Evolutionary conservation across 2,329 filamentous ascomycete genomes (phyloP).

Genomic region (Nakataea oryzae): DNA sequence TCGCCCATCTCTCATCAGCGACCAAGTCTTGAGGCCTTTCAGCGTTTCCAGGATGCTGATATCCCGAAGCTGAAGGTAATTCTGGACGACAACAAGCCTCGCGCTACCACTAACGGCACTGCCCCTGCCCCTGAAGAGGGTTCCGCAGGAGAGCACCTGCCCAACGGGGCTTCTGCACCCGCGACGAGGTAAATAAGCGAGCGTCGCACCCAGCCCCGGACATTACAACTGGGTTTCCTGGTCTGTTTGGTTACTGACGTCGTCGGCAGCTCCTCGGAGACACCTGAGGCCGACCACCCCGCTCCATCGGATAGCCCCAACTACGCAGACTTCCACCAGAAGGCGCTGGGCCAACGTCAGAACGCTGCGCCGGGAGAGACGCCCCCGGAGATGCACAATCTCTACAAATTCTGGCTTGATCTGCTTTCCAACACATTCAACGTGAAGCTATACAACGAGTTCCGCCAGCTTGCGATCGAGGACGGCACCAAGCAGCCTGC

Average conservation of each 20-base stretch:
- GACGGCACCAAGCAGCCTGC: constrained; percentile 40
- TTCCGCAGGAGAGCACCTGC: background rate
- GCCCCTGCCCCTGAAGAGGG: background rate
- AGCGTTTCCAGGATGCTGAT: constrained; percentile 17
- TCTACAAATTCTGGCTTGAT: constrained; percentile 68
- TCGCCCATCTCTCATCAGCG: constrained; percentile 24
- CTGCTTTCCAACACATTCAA: constrained; percentile 68
- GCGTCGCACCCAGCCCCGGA: too few relatives aligned
- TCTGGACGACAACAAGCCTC: background rate
- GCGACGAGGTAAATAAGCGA: constrained; percentile 4
- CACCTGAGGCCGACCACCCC: constrained; percentile 1
- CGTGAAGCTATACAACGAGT: constrained; percentile 64
- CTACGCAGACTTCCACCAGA: constrained; percentile 25
- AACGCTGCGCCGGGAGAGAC: constrained; percentile 21
- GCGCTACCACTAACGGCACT: background rate
- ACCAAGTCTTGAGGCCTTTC: constrained; percentile 18
- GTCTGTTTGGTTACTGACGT: constrained; percentile 1
- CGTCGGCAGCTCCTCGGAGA: constrained; percentile 4
- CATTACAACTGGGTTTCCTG: background rate
- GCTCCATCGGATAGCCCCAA: constrained; percentile 3
- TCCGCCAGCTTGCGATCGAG: constrained; percentile 54
- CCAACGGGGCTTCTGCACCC: background rate
- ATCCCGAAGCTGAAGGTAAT: constrained; percentile 2
- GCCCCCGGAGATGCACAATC: constrained; percentile 49
- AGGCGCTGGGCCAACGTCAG: constrained; percentile 26